phyloP scores from a whole-genome alignment of 176 grass and related monocot genomes.

The Chrysopogon serrulatus region DNA sequence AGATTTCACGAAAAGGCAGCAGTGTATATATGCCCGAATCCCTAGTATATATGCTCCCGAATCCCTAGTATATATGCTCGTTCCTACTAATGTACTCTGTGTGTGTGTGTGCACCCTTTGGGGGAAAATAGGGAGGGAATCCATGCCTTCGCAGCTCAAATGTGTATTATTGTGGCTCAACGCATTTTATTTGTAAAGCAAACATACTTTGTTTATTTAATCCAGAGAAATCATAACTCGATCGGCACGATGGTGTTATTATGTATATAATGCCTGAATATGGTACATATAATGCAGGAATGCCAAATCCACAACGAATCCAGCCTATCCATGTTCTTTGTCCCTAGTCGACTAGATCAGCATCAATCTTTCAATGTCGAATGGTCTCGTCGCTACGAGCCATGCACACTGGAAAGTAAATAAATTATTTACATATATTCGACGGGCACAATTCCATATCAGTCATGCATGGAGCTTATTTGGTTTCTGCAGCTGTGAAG shows the following conservation, averaged over 20 bases:
- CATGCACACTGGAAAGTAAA: not conserved
- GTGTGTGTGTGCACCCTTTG: not conserved
- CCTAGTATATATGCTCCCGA: too few relatives aligned
- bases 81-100: not conserved
- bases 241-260: too few relatives aligned
- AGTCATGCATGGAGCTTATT: not conserved
- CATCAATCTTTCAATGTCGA: not conserved
- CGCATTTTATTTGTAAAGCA: not conserved
- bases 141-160: not conserved
- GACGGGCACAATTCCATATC: not conserved
- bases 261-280: not conserved
- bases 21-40: not conserved
- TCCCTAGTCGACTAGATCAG: not conserved
- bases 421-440: not conserved
- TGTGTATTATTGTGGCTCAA: not conserved
- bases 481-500: not conserved
- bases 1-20: not conserved
- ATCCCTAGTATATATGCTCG: not conserved
- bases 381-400: not conserved
- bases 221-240: not conserved
- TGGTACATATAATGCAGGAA: not conserved
- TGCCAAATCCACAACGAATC: not conserved
- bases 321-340: not conserved
- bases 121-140: not conserved
- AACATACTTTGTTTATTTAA: not conserved